Conservation (phyloP, 208 protist genomes). For the Trypanosoma congolense region DNA sequence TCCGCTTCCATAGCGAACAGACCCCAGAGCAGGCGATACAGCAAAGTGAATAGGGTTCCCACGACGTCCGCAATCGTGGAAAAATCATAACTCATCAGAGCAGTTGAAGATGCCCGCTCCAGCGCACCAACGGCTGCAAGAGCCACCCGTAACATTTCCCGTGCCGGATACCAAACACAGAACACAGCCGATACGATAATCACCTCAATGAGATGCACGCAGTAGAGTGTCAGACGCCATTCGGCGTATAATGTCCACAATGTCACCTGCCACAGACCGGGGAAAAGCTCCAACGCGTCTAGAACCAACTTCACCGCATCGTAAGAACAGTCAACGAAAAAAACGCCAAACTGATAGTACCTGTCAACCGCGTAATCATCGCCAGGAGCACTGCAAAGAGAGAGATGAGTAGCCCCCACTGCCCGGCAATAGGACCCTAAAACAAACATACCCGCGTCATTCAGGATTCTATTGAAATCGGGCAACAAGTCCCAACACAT, state of each 20-base stretch:
- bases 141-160: too few species aligned
- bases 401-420: not conserved
- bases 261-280: slow-evolving; percentile 45
- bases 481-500: slow-evolving; percentile 1
- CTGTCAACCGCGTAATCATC: slow-evolving; percentile 3
- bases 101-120: not conserved
- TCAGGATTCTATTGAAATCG: not conserved
- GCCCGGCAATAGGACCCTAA: slow-evolving; percentile 5
- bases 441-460: slow-evolving; percentile 1
- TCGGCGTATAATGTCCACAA: slow-evolving; percentile 45
- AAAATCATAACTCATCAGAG: not conserved
- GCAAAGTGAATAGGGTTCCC: not conserved
- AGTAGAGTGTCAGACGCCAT: slow-evolving; percentile 27
- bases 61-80: not conserved
- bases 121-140: too few species aligned
- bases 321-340: slow-evolving; percentile 18
- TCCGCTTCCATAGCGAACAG: slow-evolving; percentile 32
- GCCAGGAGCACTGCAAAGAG: slow-evolving; percentile 3
- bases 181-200: not conserved
- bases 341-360: slow-evolving; percentile 33
- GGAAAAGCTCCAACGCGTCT: slow-evolving; percentile 58
- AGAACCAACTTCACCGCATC: slow-evolving; percentile 18
- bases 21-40: slow-evolving; percentile 20
- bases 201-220: not conserved
- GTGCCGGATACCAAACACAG: not conserved